Evolutionary conservation across 2,329 filamentous ascomycete species (phyloP), one percentile per base, ranked within the genome.

Genomic region (Leptosphaerulina australis): DNA sequence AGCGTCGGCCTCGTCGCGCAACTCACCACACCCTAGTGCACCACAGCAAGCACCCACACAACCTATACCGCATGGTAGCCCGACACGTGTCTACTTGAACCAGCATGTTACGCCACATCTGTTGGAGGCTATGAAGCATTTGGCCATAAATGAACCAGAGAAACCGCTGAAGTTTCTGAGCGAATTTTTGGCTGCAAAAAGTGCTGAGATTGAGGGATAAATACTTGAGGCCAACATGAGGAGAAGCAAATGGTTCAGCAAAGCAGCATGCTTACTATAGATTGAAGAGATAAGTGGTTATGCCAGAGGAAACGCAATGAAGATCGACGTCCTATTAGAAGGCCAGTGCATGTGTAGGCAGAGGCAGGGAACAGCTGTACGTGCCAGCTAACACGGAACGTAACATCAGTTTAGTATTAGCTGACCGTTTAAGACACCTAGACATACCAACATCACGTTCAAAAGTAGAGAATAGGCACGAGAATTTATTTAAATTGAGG

Each of bases 41-140:
- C 50, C 58, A 6, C 45, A 61, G 29, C 63, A 67, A 55, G 62
- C 63, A 21, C 71, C 70, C 2, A 58, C 63, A 12, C 63, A 71
- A 18, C 64, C 78, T 15, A 74, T 74, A 29, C 70, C 76, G 15
- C 77, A 81, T 54, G 78, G 78, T 5, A 74, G 74, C 18, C 74
- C 77, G 1, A 79, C 77, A 20, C 64, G 78, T 9, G 73, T 79
- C 36, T 80, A 78, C 57, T 59, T 81, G 55, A 81, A 80, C 53
- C 69, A 74, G 59, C 68, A 79, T 57, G 70, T 80, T 25, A 81
- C 78, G 33, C 78, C 78, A 44, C 73, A 80, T 64, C 57, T 80
- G 62, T 64, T 81, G 31, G 78, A 81, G 62, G 78, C 75, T 5
- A 79, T 80, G 77, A 81, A 80, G 68, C 74, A 77, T 63, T 53